Base-by-base conservation (phyloP, 768 basidiomycete species). In the Leucocoprinus leucothites region DNA sequence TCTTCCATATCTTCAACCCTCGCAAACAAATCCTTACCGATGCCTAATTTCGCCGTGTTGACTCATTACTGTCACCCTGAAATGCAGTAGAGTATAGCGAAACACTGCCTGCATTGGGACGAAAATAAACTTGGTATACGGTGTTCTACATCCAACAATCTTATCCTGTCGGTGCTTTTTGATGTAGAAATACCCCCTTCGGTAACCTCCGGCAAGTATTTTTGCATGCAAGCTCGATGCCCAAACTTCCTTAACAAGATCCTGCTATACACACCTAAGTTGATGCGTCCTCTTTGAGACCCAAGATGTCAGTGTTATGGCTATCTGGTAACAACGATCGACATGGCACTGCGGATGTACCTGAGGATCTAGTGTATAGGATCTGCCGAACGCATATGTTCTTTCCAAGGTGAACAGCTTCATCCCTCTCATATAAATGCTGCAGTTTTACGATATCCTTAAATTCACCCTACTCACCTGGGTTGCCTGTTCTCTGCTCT, bases 401-500 rank as follows among this genome's bases (percentile, higher is more conserved):
- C 38, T 31, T 31, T 5, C 6, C 31, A 11, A 31, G 31, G 11
- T 31, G 31, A 24, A 47, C 22, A 43, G 28, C 48, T 45, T 50
- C 48, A 42, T 7, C n/a, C n/a, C n/a, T n/a, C n/a, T n/a, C n/a
- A 22, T 55, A 55, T 25, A 40, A 48, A 48, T 41, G 38, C 38
- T n/a, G 25, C 40, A 35, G 25, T 19, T 25, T 24, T 35, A 16
- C n/a, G 22, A 13, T 26, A 19, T 25, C 14, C 18, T 26, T 14
- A 9, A 24, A 28, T 11, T 18, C 19, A 38, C 34, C 34, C 45
- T 14, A 25, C 6, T 55, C 61, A 57, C 63, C 66, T 60, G 58
- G 58, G 61, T 55, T 61, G 57, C 55, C 58, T 53, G 54, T 54
- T 56, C 58, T 34, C 25, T 18, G 5, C 11, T 21, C 58, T 42